These are phyloP conservation scores for Chondrus crispus DNA, from an alignment of 23 red algal genomes.

Conservation along the genomic window DNA sequence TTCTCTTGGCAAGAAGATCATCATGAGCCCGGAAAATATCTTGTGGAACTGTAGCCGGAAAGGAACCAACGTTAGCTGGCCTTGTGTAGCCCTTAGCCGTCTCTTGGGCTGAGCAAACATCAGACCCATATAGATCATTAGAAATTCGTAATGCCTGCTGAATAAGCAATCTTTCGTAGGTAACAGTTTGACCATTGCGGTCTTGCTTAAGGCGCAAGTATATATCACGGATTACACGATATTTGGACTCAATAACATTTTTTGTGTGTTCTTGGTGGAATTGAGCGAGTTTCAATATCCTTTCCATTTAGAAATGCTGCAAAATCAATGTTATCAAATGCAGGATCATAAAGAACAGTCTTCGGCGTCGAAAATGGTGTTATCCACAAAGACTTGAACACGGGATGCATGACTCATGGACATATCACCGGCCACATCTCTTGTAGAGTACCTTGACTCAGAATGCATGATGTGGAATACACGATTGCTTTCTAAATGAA, in stretches of 20 bases:
- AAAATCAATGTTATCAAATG: background rate
- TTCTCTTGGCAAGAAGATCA: background rate
- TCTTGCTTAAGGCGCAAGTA: background rate
- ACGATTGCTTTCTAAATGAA: background rate
- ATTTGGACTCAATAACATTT: background rate
- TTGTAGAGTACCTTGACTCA: background rate
- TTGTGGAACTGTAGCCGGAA: background rate
- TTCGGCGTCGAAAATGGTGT: background rate
- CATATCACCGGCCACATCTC: background rate
- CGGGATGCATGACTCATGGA: background rate
- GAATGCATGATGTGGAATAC: slow-evolving; percentile 11
- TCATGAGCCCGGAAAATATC: background rate
- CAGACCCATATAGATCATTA: background rate
- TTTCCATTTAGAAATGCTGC: background rate
- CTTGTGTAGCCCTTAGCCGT: background rate
- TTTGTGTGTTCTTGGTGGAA: background rate
- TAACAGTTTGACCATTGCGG: background rate
- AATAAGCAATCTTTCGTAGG: background rate
- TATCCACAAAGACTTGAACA: background rate
- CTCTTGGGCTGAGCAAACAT: background rate
- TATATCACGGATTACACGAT: background rate
- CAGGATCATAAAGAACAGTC: background rate
- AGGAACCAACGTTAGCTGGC: background rate
- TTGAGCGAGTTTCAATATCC: background rate
- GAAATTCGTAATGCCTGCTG: background rate